These are phyloP conservation scores for Sugiyamaella marilandica DNA, from an alignment of 805 yeast species.

Conservation along the genomic window DNA sequence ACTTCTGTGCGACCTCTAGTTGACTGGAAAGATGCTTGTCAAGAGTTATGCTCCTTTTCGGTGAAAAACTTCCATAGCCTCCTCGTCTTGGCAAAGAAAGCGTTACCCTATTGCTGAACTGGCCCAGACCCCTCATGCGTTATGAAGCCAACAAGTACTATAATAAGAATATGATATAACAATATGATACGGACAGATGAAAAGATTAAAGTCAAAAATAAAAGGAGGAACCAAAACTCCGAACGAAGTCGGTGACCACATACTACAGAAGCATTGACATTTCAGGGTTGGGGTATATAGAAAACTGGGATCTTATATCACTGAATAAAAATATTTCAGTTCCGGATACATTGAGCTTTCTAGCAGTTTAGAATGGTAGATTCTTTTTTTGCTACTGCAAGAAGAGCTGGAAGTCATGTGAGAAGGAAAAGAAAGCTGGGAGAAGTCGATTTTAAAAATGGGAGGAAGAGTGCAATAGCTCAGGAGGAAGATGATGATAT, in stretches of 20 bases:
- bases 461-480: neutral
- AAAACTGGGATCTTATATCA: too few relatives aligned
- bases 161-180: too few relatives aligned
- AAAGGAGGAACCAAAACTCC: too few relatives aligned
- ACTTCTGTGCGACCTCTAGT: conserved; percentile 13
- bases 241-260: too few relatives aligned
- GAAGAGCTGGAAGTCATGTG: conserved; percentile 12
- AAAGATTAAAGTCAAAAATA: too few relatives aligned
- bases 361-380: conserved; percentile 20
- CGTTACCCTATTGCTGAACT: neutral
- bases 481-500: conserved; percentile 25
- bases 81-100: neutral
- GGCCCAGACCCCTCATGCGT: neutral
- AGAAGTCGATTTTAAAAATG: neutral
- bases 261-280: too few relatives aligned
- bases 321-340: too few relatives aligned
- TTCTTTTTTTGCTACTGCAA: conserved; percentile 30
- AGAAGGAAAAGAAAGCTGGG: conserved; percentile 4
- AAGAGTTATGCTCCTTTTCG: conserved; percentile 10
- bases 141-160: too few relatives aligned
- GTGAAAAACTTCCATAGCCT: neutral
- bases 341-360: too few relatives aligned
- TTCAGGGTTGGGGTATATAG: too few relatives aligned
- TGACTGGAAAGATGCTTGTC: conserved; percentile 12
- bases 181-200: too few relatives aligned